phyloP scores from a whole-genome alignment of 352 stramenopile species.

The Blastocystis hominis region DNA sequence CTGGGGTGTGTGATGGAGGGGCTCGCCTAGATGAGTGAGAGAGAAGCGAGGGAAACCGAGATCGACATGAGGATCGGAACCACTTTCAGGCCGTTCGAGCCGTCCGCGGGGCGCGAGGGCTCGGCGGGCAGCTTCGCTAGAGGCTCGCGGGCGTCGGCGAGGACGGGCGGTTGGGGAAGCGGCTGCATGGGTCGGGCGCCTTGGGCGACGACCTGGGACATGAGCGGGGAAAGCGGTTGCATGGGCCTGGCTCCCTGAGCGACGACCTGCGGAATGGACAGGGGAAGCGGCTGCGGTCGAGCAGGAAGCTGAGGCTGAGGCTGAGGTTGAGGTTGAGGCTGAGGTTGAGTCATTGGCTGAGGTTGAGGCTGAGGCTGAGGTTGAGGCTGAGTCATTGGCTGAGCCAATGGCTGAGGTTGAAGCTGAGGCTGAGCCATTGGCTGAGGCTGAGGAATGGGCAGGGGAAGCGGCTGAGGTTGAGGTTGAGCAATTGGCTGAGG shows the following conservation, averaged over 20 bases:
- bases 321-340: neutral
- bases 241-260: neutral
- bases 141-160: neutral
- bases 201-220: neutral
- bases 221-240: neutral
- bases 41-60: neutral
- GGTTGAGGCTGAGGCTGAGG: neutral
- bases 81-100: neutral
- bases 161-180: neutral
- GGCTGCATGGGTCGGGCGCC: neutral
- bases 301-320: neutral
- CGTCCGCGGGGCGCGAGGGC: neutral
- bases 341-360: neutral
- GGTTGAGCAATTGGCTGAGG: neutral
- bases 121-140: neutral
- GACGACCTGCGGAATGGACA: neutral
- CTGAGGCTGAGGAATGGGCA: neutral
- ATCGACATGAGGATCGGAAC: constrained; percentile 5
- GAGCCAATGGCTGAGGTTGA: neutral
- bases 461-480: neutral
- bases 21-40: neutral
- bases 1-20: neutral
- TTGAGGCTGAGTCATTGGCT: neutral
- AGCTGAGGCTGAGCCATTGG: neutral
- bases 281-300: neutral